Evolutionary conservation across 2,329 filamentous ascomycete genomes (phyloP).

Genomic region (Dissoconium aciculare): DNA sequence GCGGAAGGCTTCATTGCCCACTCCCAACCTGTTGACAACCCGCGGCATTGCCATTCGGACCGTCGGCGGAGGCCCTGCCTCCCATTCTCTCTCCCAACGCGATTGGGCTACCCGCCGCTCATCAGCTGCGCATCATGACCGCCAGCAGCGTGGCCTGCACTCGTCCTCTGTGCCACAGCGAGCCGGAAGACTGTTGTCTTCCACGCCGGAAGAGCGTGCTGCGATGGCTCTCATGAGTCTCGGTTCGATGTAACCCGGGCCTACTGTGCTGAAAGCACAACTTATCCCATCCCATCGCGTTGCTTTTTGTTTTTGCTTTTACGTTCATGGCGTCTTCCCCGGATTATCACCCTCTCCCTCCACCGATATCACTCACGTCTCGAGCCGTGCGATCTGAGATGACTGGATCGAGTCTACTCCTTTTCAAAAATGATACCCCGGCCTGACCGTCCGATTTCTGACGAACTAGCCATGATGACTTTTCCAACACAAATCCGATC

Average conservation of each 20-base stretch:
- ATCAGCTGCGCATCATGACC: not conserved
- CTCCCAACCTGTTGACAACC: conserved; percentile 16
- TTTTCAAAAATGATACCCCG: no score
- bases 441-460: no score
- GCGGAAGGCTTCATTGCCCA: conserved; percentile 43
- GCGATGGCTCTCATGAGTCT: conserved; percentile 67
- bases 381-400: no score
- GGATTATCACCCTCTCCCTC: conserved; percentile 3
- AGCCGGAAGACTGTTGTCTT: conserved; percentile 6
- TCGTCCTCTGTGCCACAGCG: conserved; percentile 15
- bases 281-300: conserved; percentile 1
- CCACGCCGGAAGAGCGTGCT: conserved; percentile 60
- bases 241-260: conserved; percentile 44
- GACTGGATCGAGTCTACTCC: no score
- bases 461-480: no score
- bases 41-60: conserved; percentile 16
- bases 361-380: conserved; percentile 7
- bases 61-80: not conserved
- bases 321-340: not conserved
- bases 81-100: not conserved
- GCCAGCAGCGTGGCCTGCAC: conserved; percentile 6
- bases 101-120: conserved; percentile 1
- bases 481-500: no score
- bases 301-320: conserved; percentile 1
- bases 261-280: conserved; percentile 1